Conservation (phyloP, 192 early-diverging fungal genomes). For the Entomortierella beljakovae region DNA sequence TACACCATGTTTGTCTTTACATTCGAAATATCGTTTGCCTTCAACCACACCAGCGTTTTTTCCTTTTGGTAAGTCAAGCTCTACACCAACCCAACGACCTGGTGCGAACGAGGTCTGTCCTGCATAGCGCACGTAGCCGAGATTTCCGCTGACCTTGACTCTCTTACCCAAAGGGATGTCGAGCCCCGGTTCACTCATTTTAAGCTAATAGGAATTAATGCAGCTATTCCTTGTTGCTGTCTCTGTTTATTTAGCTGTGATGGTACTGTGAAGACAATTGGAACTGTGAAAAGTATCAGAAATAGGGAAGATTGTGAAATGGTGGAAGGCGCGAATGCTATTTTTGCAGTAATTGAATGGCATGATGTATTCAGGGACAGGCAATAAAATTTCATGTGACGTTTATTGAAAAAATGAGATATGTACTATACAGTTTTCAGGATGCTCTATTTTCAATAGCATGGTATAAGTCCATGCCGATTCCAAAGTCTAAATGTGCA, state of each 20-base stretch:
- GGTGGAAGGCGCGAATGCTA: too few relatives aligned
- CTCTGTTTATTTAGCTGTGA: background rate
- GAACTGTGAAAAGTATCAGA: too few relatives aligned
- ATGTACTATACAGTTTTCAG: background rate
- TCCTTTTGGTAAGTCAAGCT: slow-evolving; percentile 78
- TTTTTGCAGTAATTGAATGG: too few relatives aligned
- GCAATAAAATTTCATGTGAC: background rate
- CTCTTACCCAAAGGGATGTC: slow-evolving; percentile 34
- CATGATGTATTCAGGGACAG: background rate
- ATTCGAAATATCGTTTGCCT: slow-evolving; percentile 85
- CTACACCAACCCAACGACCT: slow-evolving; percentile 93
- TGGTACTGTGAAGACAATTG: too few relatives aligned
- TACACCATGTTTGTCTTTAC: slow-evolving; percentile 75
- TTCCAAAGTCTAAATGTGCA: slow-evolving; percentile 17
- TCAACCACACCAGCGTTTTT: slow-evolving; percentile 86
- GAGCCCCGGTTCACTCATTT: slow-evolving; percentile 31
- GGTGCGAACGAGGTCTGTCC: slow-evolving; percentile 86
- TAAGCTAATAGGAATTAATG: background rate
- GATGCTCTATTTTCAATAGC: slow-evolving; percentile 3
- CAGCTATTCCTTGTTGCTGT: background rate
- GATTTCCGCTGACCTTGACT: slow-evolving; percentile 44
- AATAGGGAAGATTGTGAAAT: too few relatives aligned
- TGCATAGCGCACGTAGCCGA: slow-evolving; percentile 75
- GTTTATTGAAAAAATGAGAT: background rate
- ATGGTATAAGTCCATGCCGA: slow-evolving; percentile 53